These are phyloP conservation scores for Kregervanrija pseudodelftensis DNA, from an alignment of 805 yeast genomes.

Conservation along the genomic window DNA sequence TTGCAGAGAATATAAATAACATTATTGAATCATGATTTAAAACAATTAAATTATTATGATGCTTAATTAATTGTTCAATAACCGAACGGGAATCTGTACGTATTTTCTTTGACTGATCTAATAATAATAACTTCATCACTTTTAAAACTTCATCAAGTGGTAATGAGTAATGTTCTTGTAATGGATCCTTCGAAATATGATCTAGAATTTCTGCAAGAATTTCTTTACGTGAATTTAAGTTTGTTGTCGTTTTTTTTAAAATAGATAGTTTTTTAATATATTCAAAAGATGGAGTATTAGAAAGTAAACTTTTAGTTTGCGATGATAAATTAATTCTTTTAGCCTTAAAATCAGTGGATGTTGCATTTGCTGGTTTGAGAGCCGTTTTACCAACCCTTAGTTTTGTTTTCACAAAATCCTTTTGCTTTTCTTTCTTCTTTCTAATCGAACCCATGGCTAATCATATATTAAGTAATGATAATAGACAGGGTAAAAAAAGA, in stretches of 20 bases:
- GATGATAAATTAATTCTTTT: conserved; percentile 35
- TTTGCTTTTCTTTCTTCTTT: conserved; percentile 57
- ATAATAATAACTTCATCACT: conserved; percentile 52
- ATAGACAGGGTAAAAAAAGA: background rate
- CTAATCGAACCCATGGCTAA: conserved; percentile 41
- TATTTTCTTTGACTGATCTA: conserved; percentile 62
- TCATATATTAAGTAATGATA: background rate
- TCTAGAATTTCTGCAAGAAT: conserved; percentile 12
- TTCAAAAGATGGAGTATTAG: conserved; percentile 7
- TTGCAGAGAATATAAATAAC: conserved; percentile 80
- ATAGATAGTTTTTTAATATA: conserved; percentile 54
- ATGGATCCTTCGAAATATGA: conserved; percentile 14
- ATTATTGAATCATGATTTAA: conserved; percentile 54
- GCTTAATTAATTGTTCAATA: conserved; percentile 5
- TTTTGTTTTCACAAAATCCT: conserved; percentile 72
- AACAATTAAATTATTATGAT: conserved; percentile 33
- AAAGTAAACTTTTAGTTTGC: conserved; percentile 22
- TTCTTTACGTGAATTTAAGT: conserved; percentile 15
- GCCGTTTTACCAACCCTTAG: conserved; percentile 82
- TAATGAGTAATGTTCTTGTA: conserved; percentile 31
- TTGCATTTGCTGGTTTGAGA: conserved; percentile 63
- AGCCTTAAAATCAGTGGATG: conserved; percentile 81
- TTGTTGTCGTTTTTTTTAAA: conserved; percentile 42
- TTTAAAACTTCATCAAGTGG: conserved; percentile 50
- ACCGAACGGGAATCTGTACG: conserved; percentile 15